Base-by-base conservation (phyloP, 2,329 filamentous ascomycete genomes). In the Sporothrix sp. region DNA sequence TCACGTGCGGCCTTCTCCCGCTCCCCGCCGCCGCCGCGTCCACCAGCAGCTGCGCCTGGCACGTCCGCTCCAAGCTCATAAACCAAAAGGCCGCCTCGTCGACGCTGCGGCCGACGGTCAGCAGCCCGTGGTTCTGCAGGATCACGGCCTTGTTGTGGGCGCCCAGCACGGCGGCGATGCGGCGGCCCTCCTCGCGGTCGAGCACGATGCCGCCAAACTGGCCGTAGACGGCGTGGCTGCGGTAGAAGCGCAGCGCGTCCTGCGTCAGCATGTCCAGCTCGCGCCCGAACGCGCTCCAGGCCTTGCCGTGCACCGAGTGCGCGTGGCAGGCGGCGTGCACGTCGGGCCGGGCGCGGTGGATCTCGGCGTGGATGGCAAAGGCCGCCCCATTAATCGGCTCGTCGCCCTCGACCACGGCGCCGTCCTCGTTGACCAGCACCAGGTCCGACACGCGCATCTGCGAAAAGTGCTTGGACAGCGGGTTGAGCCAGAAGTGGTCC, bases 21-120 rank as follows among this genome's bases (percentile, higher is more conserved):
- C 40, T 38, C 13, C 48, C 48, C 8, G 20, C 28, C 4, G 33
- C 13, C 65, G 70, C 46, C 1, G 76, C 78, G 58, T 87, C 84
- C 14, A 79, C 77, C 51, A 78, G 66, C 32, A 87, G 65, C 63
- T 88, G 84, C 8, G 82, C 71, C 50, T 81, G 73, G 57, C 84
- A 87, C 4, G 76, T 78, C 36, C 80, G 72, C 63, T 88, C 84
- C 58, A 87, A 71, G 4, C 80, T 65, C 3, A 78, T 78, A 60
- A 85, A 87, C 50, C 85, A 63, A 62, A 80, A 87, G 0, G 82
- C 82, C 0, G 84, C 84, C 64, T 87, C 84, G 57, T 87, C 84
- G 2, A 88, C 83, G 0, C 82, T 87, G 4, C 63, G 59, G 0
- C 84, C 84, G 0, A 85, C 82, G 0, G 82, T 87, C 45, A 87